Conservation (phyloP, 768 basidiomycete species). For the Tylopilus vinaceipallidus region DNA sequence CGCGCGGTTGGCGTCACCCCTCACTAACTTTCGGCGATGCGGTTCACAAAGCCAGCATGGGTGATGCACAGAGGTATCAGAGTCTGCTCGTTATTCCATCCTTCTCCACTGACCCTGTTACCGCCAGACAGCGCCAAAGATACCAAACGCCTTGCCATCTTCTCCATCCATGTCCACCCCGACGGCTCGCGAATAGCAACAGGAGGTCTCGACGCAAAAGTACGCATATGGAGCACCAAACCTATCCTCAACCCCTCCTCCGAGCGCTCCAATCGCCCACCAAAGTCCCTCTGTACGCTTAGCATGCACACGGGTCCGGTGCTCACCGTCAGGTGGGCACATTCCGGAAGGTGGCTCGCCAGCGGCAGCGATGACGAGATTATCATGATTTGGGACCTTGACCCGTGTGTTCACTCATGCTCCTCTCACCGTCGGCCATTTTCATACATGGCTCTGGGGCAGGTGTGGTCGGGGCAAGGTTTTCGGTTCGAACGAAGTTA, state of each 20-base stretch:
- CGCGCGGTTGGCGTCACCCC: too few relatives aligned
- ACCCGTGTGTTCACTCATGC: constrained; percentile 67
- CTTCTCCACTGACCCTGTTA: not conserved
- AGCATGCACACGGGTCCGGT: constrained; percentile 95
- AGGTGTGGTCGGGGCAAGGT: constrained; percentile 82
- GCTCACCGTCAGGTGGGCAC: constrained; percentile 88
- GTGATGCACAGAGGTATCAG: constrained; percentile 70
- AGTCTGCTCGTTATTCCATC: not conserved
- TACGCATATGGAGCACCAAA: constrained; percentile 96
- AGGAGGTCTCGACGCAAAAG: constrained; percentile 92
- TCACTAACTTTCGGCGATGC: constrained; percentile 44
- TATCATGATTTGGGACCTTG: constrained; percentile 96
- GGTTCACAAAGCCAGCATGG: constrained; percentile 89
- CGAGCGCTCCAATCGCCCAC: constrained; percentile 66
- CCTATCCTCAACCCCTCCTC: constrained; percentile 82
- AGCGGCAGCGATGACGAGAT: constrained; percentile 96
- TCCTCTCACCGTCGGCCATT: not conserved
- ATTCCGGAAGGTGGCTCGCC: constrained; percentile 90
- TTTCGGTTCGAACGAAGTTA: constrained; percentile 94
- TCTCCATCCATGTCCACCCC: constrained; percentile 91
- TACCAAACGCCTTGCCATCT: constrained; percentile 77
- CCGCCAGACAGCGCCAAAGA: constrained; percentile 44
- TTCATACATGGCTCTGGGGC: constrained; percentile 10
- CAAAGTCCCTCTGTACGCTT: constrained; percentile 87
- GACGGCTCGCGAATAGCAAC: constrained; percentile 97